Conservation (phyloP, 305 asterid genomes). For the Fraxinus latifolia region DNA sequence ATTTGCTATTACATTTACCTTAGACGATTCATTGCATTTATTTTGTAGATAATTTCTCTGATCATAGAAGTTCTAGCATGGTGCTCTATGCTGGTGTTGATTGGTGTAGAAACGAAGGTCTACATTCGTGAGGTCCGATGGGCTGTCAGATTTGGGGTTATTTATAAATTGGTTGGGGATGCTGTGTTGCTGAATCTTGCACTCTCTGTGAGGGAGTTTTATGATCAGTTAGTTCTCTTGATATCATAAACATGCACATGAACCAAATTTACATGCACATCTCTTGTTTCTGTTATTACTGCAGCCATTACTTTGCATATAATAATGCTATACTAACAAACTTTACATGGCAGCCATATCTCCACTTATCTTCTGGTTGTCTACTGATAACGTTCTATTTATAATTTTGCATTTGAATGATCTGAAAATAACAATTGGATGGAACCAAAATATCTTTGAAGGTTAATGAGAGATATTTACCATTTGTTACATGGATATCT, state of each 20-base stretch:
- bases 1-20: conserved; percentile 15
- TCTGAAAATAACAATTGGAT: neutral
- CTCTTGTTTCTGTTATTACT: neutral
- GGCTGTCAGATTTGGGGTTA: conserved; percentile 76
- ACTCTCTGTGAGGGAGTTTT: conserved; percentile 52
- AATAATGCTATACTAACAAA: neutral
- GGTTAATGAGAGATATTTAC: neutral
- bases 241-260: neutral
- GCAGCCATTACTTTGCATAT: neutral
- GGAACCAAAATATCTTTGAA: neutral
- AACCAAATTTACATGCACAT: neutral
- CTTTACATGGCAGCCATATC: conserved; percentile 7
- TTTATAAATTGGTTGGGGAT: conserved; percentile 75
- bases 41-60: conserved; percentile 57
- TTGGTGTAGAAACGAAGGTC: conserved; percentile 60
- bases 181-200: conserved; percentile 73
- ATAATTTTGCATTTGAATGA: neutral
- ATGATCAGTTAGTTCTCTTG: conserved; percentile 54
- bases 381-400: neutral
- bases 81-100: conserved; percentile 73
- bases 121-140: conserved; percentile 77
- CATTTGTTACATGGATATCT: neutral
- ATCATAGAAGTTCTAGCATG: conserved; percentile 71
- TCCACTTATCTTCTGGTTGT: neutral
- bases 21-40: conserved; percentile 14